phyloP scores from a whole-genome alignment of 2,329 filamentous ascomycete species.

The Elsinoe ampelina region DNA sequence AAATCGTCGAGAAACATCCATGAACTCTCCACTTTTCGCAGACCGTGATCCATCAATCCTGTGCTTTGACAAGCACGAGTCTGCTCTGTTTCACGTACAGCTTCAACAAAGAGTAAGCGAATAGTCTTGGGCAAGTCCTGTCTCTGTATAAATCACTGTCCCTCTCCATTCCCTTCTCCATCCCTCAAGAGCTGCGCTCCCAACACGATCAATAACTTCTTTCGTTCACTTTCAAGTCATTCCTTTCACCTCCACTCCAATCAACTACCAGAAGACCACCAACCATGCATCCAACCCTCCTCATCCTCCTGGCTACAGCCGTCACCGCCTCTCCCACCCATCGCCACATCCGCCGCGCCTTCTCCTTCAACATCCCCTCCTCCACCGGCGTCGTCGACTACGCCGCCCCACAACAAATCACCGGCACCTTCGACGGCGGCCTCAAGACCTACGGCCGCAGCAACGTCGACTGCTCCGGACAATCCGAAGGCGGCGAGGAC shows the following conservation, averaged over 20 bases:
- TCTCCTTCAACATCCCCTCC: slow-evolving; percentile 19
- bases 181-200: slow-evolving; percentile 14
- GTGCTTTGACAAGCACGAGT: neutral
- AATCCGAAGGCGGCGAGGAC: slow-evolving; percentile 20
- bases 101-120: slow-evolving; percentile 3
- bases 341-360: neutral
- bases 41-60: neutral
- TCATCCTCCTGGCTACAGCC: slow-evolving; percentile 6
- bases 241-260: neutral
- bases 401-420: slow-evolving; percentile 14
- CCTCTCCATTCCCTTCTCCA: neutral
- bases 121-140: neutral
- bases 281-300: slow-evolving; percentile 13
- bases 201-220: neutral
- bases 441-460: slow-evolving; percentile 38
- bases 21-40: neutral
- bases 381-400: slow-evolving; percentile 18
- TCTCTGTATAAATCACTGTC: neutral
- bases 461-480: slow-evolving; percentile 28
- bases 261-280: neutral
- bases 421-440: slow-evolving; percentile 34
- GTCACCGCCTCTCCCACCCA: slow-evolving; percentile 9
- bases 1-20: neutral
- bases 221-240: neutral
- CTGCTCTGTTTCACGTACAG: slow-evolving; percentile 1